Evolutionary conservation across 2,329 filamentous ascomycete genomes (phyloP).

Genomic region (Fusarium armeniacum): DNA sequence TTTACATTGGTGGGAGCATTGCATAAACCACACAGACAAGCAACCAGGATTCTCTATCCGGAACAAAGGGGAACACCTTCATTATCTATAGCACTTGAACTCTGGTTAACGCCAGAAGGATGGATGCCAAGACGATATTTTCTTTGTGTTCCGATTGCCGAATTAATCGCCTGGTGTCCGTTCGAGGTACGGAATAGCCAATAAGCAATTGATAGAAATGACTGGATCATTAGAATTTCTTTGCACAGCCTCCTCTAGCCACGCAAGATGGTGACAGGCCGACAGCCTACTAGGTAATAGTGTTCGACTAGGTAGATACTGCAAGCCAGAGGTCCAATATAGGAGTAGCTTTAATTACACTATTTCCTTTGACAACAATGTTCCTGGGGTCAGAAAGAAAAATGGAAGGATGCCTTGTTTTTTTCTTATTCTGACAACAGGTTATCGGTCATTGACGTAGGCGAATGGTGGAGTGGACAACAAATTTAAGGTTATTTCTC

Average conservation of each 20-base stretch:
- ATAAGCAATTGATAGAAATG: conserved; percentile 3
- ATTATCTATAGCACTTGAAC: background rate
- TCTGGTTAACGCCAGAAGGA: background rate
- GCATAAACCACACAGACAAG: background rate
- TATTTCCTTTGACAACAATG: background rate
- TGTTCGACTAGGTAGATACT: background rate
- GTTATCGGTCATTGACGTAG: conserved; percentile 14
- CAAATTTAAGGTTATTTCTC: conserved; percentile 42
- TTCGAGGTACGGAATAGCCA: conserved; percentile 30
- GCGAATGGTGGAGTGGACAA: conserved; percentile 2
- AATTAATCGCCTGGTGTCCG: background rate
- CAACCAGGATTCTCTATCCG: background rate
- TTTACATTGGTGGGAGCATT: conserved; percentile 24
- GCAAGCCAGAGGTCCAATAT: background rate
- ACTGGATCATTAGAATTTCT: background rate
- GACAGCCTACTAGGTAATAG: background rate
- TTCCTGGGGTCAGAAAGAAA: background rate
- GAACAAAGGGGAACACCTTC: background rate
- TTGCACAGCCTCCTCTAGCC: conserved; percentile 47
- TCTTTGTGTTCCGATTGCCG: background rate
- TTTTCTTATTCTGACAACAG: background rate
- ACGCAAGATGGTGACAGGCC: background rate
- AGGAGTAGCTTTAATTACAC: background rate
- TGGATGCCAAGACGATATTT: background rate
- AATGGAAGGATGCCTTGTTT: background rate